A percentile compares a stretch with the other conserved stretches of the same genome.
Evolutionary conservation across 139 green algal genomes (phyloP).

Genomic region (Volvox africanus): DNA sequence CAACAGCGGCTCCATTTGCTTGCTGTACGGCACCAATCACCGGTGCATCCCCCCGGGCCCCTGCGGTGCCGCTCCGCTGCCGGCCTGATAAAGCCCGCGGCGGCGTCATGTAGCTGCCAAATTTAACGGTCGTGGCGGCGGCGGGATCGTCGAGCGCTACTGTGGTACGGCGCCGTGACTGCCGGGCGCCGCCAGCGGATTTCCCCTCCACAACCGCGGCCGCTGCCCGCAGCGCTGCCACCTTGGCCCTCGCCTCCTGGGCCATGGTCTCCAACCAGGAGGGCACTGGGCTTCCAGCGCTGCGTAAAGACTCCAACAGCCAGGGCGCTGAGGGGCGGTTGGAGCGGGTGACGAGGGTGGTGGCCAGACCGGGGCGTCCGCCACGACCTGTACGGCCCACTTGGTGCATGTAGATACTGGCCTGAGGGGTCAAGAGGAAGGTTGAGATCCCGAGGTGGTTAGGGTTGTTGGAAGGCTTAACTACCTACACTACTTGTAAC

Average conservation of each 20-base stretch:
- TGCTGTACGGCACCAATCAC: background rate
- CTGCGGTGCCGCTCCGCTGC: background rate
- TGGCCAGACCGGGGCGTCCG: conserved; percentile 73
- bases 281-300: conserved; percentile 67
- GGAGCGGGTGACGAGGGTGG: conserved; percentile 78
- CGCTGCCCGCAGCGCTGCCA: background rate
- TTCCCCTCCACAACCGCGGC: background rate
- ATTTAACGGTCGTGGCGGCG: background rate
- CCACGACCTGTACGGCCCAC: conserved; percentile 86
- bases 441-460: background rate
- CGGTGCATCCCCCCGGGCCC: background rate
- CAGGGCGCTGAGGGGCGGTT: conserved; percentile 67
- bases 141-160: background rate
- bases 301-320: conserved; percentile 70
- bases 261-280: conserved; percentile 48
- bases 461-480: background rate
- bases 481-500: background rate
- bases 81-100: background rate
- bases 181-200: background rate
- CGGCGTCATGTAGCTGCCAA: background rate
- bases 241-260: background rate
- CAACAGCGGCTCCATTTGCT: background rate
- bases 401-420: conserved; percentile 53
- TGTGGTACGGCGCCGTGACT: background rate
- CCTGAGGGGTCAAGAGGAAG: background rate